A percentile compares a stretch with the other conserved stretches of the same genome.
These are phyloP conservation scores for Dillenia suffruticosa DNA, from an alignment of 164 flowering plant genomes.

Conservation along the genomic window DNA sequence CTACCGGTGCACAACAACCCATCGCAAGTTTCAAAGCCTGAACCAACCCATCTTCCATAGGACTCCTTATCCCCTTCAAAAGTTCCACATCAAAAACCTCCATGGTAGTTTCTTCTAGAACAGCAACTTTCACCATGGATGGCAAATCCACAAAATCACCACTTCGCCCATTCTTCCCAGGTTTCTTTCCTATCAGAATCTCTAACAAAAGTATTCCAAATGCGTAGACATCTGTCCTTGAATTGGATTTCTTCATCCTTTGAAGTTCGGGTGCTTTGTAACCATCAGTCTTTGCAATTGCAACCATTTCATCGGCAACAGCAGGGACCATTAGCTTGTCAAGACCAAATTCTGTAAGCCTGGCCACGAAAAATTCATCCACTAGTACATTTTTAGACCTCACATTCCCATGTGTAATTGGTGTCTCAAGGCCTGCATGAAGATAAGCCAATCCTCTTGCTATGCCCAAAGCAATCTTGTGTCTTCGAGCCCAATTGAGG, in stretches of 20 bases:
- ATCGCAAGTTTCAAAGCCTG: slow-evolving; percentile 98
- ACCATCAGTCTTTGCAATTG: slow-evolving; percentile 77
- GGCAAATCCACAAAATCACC: slow-evolving; percentile 78
- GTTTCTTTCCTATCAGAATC: slow-evolving; percentile 81
- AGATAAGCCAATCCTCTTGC: slow-evolving; percentile 89
- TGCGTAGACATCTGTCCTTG: slow-evolving; percentile 90
- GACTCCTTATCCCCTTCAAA: slow-evolving; percentile 85
- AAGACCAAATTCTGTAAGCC: slow-evolving; percentile 85
- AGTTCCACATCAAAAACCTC: slow-evolving; percentile 89
- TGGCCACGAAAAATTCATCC: slow-evolving; percentile 80
- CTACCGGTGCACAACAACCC: slow-evolving; percentile 99
- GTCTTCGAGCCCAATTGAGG: slow-evolving; percentile 90
- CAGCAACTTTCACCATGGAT: slow-evolving; percentile 85
- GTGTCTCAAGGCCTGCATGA: slow-evolving; percentile 73
- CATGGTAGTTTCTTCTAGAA: slow-evolving; percentile 92
- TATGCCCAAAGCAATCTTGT: slow-evolving; percentile 82
- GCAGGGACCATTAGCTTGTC: slow-evolving; percentile 82
- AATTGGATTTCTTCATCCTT: slow-evolving; percentile 86
- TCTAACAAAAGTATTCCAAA: slow-evolving; percentile 88
- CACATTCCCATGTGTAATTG: slow-evolving; percentile 83
- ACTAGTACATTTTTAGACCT: slow-evolving; percentile 82
- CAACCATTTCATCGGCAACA: slow-evolving; percentile 83
- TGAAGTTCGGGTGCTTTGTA: slow-evolving; percentile 97
- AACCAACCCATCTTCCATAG: slow-evolving; percentile 95
- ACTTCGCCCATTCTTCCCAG: slow-evolving; percentile 61